phyloP scores from a whole-genome alignment of 768 basidiomycete genomes.

The Tylopilus subfusipes region DNA sequence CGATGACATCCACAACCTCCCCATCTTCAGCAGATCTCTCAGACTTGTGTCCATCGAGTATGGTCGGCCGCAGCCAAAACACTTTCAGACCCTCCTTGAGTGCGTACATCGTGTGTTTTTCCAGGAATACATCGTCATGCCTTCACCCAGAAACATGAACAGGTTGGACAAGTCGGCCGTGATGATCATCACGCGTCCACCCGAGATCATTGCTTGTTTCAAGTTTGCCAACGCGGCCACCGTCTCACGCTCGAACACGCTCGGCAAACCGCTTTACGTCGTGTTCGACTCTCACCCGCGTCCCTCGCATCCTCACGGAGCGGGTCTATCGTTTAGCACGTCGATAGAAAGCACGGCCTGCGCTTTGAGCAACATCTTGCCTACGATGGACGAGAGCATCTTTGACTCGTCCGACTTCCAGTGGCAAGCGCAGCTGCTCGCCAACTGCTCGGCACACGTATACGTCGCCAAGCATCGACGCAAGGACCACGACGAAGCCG shows the following conservation, averaged over 20 bases:
- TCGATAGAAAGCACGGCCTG: slow-evolving; percentile 42
- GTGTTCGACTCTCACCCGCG: slow-evolving; percentile 70
- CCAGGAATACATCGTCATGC: background rate
- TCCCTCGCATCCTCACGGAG: slow-evolving; percentile 54
- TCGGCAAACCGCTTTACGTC: slow-evolving; percentile 40
- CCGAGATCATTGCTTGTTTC: slow-evolving; percentile 62
- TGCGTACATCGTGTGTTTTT: slow-evolving; percentile 9
- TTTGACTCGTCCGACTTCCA: slow-evolving; percentile 43
- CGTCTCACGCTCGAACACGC: background rate
- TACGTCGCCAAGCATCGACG: slow-evolving; percentile 37
- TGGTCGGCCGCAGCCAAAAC: slow-evolving; percentile 34
- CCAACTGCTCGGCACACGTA: slow-evolving; percentile 57
- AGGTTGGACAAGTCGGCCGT: slow-evolving; percentile 23
- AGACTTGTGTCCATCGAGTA: slow-evolving; percentile 35
- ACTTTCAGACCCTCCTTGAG: slow-evolving; percentile 35
- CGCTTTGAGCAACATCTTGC: slow-evolving; percentile 46
- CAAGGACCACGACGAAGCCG: slow-evolving; percentile 28
- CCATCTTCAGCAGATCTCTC: slow-evolving; percentile 45
- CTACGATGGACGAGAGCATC: slow-evolving; percentile 41
- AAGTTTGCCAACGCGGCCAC: slow-evolving; percentile 22
- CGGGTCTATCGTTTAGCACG: slow-evolving; percentile 53
- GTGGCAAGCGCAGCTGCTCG: slow-evolving; percentile 65
- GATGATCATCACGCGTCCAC: slow-evolving; percentile 65
- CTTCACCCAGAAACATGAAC: slow-evolving; percentile 23
- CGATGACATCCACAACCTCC: slow-evolving; percentile 47